Conservation (phyloP, 257 asterid genomes). For the Nicotiana benthamiana region DNA sequence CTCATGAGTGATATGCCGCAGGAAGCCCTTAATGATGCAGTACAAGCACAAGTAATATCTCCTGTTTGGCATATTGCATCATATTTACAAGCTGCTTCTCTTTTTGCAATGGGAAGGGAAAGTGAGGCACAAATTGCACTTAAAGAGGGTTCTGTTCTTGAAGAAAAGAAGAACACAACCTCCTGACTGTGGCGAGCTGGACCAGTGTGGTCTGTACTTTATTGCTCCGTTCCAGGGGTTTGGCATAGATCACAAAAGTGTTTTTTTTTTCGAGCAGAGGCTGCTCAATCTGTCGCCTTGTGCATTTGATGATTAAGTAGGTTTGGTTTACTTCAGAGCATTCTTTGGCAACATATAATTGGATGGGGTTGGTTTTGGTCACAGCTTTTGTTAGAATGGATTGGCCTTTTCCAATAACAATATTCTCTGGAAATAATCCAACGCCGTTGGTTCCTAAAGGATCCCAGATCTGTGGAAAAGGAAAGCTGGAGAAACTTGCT, state of each 20-base stretch:
- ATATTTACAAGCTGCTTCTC: constrained; percentile 80
- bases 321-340: neutral
- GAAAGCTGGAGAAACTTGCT: constrained; percentile 25
- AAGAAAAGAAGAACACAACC: constrained; percentile 47
- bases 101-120: constrained; percentile 66
- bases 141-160: constrained; percentile 68
- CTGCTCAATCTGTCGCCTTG: neutral
- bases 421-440: constrained; percentile 12
- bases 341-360: constrained; percentile 14
- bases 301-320: neutral
- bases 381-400: constrained; percentile 18
- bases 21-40: constrained; percentile 80
- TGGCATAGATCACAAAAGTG: neutral
- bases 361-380: constrained; percentile 18
- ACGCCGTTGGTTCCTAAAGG: constrained; percentile 28
- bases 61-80: constrained; percentile 82
- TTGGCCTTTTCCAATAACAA: constrained; percentile 25
- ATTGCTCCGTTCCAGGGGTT: neutral
- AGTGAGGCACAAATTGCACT: constrained; percentile 82
- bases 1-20: constrained; percentile 70
- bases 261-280: neutral
- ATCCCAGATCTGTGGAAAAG: constrained; percentile 19
- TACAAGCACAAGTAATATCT: constrained; percentile 72
- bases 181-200: constrained; percentile 15
- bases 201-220: neutral